Percentiles rank a stretch among this genome's conserved stretches.
These are phyloP conservation scores for Sungouiozyma ichnusensis DNA, from an alignment of 805 yeast genomes.

Conservation along the genomic window DNA sequence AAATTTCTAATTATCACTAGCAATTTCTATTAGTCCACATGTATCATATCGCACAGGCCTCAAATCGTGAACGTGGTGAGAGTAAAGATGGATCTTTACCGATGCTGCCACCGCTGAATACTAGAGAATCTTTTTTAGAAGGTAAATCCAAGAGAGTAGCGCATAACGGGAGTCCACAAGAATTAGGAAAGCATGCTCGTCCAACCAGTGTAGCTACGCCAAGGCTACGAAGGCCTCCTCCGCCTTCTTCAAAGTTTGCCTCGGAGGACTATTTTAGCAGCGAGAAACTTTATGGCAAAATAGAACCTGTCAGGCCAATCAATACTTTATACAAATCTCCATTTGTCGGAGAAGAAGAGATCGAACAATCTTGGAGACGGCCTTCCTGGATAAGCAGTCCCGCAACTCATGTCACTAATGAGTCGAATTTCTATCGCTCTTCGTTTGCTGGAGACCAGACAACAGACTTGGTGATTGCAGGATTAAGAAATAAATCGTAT, in stretches of 20 bases:
- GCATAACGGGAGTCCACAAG: background rate
- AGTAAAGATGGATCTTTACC: constrained; percentile 11
- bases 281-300: background rate
- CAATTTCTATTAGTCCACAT: too few species aligned
- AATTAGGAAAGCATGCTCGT: background rate
- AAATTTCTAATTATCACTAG: too few species aligned
- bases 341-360: constrained; percentile 5
- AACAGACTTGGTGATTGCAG: background rate
- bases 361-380: background rate
- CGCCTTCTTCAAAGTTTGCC: constrained; percentile 1
- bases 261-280: background rate
- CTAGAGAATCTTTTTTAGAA: constrained; percentile 14
- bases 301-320: background rate
- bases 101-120: constrained; percentile 22
- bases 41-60: background rate
- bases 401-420: background rate
- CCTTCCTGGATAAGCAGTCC: background rate
- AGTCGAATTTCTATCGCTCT: background rate
- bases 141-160: too few species aligned
- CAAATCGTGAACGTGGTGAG: background rate
- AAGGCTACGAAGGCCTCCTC: constrained; percentile 6
- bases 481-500: background rate
- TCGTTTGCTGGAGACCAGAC: background rate
- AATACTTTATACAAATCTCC: constrained; percentile 5
- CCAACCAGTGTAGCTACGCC: constrained; percentile 22